Conservation (phyloP, 441 rosid genomes). For the Bocquillonia castaneifolia region DNA sequence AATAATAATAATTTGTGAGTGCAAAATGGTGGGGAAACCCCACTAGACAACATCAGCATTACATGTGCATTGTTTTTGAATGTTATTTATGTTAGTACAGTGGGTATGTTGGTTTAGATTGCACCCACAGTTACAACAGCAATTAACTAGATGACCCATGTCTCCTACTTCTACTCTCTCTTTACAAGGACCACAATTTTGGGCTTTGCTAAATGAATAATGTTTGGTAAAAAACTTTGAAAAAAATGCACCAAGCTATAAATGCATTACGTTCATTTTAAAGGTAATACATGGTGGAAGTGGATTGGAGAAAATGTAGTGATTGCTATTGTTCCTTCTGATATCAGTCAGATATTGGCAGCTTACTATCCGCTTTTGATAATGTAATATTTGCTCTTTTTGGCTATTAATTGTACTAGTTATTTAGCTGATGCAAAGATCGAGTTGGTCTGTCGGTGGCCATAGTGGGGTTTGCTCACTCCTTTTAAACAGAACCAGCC, state of each 20-base stretch:
- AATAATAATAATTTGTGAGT: neutral
- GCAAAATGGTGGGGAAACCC: neutral
- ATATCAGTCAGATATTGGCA: no score
- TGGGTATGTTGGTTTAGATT: conserved; percentile 3
- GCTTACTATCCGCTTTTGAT: no score
- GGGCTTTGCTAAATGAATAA: no score
- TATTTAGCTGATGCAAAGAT: neutral
- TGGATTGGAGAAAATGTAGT: neutral
- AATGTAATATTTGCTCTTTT: no score
- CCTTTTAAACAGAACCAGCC: neutral
- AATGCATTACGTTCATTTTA: no score
- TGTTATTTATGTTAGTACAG: neutral
- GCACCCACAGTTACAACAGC: neutral
- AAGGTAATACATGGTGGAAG: no score
- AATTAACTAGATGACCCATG: conserved; percentile 2
- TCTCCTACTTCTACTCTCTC: neutral
- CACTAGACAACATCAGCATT: neutral
- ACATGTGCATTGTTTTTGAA: conserved; percentile 7
- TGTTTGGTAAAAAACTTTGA: no score
- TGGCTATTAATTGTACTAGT: neutral
- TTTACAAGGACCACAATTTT: no score
- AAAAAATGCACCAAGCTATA: no score
- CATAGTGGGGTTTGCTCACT: neutral
- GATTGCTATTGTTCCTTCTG: no score
- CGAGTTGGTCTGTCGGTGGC: neutral